phyloP scores from a whole-genome alignment of 176 grass and related monocot species.

The Cocos nucifera region DNA sequence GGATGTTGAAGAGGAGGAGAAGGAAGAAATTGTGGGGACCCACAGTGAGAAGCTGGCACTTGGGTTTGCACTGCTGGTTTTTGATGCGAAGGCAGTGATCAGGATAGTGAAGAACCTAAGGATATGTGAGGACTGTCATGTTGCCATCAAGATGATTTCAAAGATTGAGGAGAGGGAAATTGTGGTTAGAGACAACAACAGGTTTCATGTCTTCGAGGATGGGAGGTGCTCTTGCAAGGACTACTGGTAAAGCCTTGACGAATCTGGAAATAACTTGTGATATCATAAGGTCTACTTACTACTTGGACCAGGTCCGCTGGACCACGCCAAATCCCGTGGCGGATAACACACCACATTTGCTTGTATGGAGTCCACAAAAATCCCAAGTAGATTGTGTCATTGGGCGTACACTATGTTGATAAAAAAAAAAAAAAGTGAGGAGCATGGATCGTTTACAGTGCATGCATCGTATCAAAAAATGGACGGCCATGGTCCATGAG shows the following conservation, averaged over 20 bases:
- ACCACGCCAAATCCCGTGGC: no score
- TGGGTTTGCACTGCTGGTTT: neutral
- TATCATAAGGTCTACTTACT: no score
- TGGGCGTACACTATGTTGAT: no score
- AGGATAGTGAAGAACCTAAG: conserved; percentile 10
- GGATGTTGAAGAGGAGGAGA: conserved; percentile 2
- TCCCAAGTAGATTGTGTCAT: no score
- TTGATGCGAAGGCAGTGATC: neutral
- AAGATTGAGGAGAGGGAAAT: conserved; percentile 2
- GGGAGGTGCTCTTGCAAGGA: conserved; percentile 8
- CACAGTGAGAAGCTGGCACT: neutral
- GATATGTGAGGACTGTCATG: conserved; percentile 9
- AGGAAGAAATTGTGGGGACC: conserved; percentile 3
- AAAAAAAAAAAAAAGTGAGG: no score
- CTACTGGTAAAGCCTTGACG: neutral
- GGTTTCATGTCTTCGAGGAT: neutral
- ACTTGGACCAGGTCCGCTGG: no score
- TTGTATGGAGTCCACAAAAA: no score
- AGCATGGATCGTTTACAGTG: no score
- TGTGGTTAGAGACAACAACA: conserved; percentile 13
- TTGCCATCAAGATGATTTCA: conserved; percentile 3
- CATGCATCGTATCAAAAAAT: no score
- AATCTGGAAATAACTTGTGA: no score
- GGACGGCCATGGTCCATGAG: no score
- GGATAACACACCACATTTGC: no score